Conservation (phyloP, 345 rosid species). For the Arabidopsis thaliana region DNA sequence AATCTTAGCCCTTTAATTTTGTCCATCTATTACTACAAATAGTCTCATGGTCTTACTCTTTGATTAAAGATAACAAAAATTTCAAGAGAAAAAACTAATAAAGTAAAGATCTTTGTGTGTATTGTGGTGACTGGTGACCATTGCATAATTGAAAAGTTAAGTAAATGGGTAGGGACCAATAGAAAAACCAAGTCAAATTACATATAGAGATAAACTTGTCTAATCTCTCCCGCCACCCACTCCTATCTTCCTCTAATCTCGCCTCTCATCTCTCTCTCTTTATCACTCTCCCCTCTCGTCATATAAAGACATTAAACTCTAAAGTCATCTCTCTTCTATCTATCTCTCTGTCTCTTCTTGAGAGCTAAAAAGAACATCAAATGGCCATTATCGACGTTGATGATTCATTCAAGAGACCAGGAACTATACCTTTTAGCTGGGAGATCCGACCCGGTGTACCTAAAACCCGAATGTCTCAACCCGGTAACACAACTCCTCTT, state of each 20-base stretch:
- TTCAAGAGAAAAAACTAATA: not conserved
- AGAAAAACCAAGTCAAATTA: slow-evolving; percentile 37
- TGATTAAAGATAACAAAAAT: not conserved
- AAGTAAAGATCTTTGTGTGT: not conserved
- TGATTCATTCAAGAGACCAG: slow-evolving; percentile 80
- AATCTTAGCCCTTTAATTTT: slow-evolving; percentile 12
- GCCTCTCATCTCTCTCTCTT: slow-evolving; percentile 43
- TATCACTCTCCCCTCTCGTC: slow-evolving; percentile 13
- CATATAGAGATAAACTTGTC: slow-evolving; percentile 42
- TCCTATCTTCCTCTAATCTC: slow-evolving; percentile 47
- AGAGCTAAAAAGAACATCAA: not conserved
- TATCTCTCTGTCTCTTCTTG: slow-evolving; percentile 12
- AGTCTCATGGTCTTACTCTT: not conserved
- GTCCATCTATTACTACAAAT: slow-evolving; percentile 1
- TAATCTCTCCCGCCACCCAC: slow-evolving; percentile 51
- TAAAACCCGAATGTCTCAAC: slow-evolving; percentile 46
- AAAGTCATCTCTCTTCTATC: slow-evolving; percentile 21
- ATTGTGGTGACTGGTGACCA: slow-evolving; percentile 34
- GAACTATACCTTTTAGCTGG: slow-evolving; percentile 90
- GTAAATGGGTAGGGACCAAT: slow-evolving; percentile 31
- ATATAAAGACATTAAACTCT: slow-evolving; percentile 37
- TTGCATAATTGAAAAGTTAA: slow-evolving; percentile 38
- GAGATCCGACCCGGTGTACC: slow-evolving; percentile 98
- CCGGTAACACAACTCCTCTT: slow-evolving; percentile 15
- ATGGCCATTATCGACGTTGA: slow-evolving; percentile 47